Conservation (phyloP, 768 basidiomycete species). For the Boletus sp. region DNA sequence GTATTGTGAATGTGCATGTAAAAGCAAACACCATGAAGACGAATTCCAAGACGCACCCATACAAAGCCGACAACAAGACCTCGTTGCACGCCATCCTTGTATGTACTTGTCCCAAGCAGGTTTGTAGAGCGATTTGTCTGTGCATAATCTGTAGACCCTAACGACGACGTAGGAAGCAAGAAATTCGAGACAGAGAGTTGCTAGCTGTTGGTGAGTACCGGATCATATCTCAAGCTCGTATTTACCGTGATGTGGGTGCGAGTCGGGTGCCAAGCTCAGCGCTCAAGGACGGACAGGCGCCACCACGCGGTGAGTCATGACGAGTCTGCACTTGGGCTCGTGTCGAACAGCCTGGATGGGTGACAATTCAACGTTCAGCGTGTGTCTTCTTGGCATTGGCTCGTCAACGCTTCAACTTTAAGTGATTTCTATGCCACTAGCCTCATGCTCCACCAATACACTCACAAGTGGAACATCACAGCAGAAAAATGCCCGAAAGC, state of each 20-base stretch:
- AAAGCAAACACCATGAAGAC: not conserved
- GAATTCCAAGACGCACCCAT: conserved; percentile 51
- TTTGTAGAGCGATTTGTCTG: conserved; percentile 63
- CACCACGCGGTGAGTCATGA: no score
- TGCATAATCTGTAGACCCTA: conserved; percentile 78
- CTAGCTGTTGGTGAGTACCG: conserved; percentile 45
- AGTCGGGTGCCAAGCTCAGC: no score
- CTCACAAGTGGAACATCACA: no score
- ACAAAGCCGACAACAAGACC: conserved; percentile 66
- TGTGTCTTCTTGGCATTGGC: no score
- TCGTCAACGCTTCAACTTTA: no score
- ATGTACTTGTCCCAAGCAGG: conserved; percentile 88
- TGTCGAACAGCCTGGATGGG: no score
- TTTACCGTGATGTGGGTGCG: not conserved
- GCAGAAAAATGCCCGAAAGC: not conserved
- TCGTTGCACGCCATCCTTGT: conserved; percentile 68
- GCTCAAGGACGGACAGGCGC: no score
- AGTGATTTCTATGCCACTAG: no score
- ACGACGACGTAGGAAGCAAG: conserved; percentile 84
- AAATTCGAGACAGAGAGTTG: conserved; percentile 63
- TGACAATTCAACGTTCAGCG: no score
- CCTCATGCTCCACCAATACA: no score
- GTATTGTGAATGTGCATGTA: conserved; percentile 42
- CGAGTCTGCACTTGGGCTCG: no score
- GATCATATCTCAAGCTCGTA: conserved; percentile 14